Percentiles rank a stretch among this genome's conserved stretches.
Evolutionary conservation across 2,329 filamentous ascomycete genomes (phyloP).

Genomic region (Domatiomyces catenatus): DNA sequence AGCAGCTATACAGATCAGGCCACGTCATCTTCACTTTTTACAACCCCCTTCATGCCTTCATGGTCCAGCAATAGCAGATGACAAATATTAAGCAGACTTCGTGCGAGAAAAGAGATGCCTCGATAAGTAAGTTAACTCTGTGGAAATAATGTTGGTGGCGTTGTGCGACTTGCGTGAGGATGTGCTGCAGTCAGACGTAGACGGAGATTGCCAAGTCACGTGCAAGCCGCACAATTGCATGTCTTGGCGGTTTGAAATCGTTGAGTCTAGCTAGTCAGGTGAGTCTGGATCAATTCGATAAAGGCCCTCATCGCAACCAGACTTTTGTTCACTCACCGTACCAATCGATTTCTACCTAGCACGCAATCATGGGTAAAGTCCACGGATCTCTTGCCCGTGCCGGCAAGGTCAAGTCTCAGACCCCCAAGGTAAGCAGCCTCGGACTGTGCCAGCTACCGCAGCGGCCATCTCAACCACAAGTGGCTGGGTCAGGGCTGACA

Average conservation of each 20-base stretch:
- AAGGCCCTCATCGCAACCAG: not conserved
- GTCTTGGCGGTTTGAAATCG: not conserved
- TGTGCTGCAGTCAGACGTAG: not conserved
- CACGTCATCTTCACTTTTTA: constrained; percentile 14
- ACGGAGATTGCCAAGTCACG: not conserved
- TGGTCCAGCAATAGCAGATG: constrained; percentile 12
- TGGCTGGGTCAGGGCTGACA: constrained; percentile 3
- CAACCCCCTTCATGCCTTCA: constrained; percentile 14
- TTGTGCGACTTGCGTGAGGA: not conserved
- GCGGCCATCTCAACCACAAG: not conserved
- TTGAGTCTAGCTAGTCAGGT: not conserved
- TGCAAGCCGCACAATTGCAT: not conserved
- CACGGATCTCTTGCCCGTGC: constrained; percentile 83
- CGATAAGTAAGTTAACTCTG: not conserved
- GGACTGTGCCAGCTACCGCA: not conserved
- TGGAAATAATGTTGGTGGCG: not conserved
- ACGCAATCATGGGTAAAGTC: constrained; percentile 68
- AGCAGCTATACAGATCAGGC: not conserved
- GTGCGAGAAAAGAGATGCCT: not conserved
- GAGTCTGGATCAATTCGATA: not conserved
- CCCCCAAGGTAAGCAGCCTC: constrained; percentile 58
- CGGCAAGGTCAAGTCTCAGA: constrained; percentile 94
- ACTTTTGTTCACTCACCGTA: not conserved
- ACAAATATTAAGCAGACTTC: constrained; percentile 7
- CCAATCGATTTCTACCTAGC: constrained; percentile 5